A percentile compares a stretch with the other conserved stretches of the same genome.
Conservation (phyloP, 768 basidiomycete species). For the Lactarius sp. region DNA sequence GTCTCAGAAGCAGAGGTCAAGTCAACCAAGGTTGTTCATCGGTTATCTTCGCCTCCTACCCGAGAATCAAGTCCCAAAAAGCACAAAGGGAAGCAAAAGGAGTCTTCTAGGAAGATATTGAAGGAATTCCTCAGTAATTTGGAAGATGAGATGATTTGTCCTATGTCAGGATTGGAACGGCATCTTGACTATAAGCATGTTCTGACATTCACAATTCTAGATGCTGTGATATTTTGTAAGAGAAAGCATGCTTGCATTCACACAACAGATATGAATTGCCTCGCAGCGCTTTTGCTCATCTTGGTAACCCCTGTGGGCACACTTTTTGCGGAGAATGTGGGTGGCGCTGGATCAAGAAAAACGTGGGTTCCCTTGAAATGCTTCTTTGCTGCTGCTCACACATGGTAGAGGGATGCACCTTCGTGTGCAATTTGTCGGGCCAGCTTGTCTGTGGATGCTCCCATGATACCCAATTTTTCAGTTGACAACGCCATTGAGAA, state of each 20-base stretch:
- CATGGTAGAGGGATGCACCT: constrained; percentile 37
- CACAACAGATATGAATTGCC: constrained; percentile 3
- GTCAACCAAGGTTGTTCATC: constrained; percentile 13
- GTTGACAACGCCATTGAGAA: constrained; percentile 57
- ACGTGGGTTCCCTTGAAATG: constrained; percentile 37
- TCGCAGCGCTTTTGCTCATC: constrained; percentile 53
- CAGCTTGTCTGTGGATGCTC: constrained; percentile 35
- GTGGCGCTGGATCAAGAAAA: constrained; percentile 51
- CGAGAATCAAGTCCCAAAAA: constrained; percentile 17
- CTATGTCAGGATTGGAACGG: constrained; percentile 46
- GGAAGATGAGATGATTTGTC: constrained; percentile 63
- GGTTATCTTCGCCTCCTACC: background rate
- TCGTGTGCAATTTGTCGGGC: constrained; percentile 61
- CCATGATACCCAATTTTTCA: constrained; percentile 61
- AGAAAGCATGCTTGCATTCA: constrained; percentile 2
- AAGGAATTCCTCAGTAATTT: constrained; percentile 41
- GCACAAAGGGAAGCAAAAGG: constrained; percentile 45
- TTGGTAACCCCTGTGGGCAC: constrained; percentile 71
- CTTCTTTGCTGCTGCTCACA: constrained; percentile 6
- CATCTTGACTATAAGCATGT: background rate
- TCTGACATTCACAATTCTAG: constrained; percentile 34
- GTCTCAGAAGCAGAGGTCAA: constrained; percentile 1
- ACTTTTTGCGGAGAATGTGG: constrained; percentile 66
- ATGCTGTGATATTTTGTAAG: constrained; percentile 69
- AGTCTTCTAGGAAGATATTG: constrained; percentile 27